These are phyloP conservation scores for Chrysoporthe cubensis DNA, from an alignment of 2,329 filamentous ascomycete genomes.

Conservation along the genomic window DNA sequence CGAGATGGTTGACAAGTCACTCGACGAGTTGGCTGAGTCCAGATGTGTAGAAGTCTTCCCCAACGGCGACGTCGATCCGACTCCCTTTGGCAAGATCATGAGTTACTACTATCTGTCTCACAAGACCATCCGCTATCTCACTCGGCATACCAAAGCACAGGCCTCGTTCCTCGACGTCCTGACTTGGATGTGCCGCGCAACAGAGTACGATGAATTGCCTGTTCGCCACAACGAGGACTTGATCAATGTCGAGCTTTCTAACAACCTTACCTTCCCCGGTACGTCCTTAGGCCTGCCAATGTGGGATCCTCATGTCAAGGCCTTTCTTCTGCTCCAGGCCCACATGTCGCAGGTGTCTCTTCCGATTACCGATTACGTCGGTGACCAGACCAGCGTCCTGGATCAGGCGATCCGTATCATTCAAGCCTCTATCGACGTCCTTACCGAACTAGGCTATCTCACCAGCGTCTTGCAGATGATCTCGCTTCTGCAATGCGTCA, in stretches of 20 bases:
- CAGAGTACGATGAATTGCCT: constrained; percentile 95
- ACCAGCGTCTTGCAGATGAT: constrained; percentile 83
- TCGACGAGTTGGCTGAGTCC: constrained; percentile 80
- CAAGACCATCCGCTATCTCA: constrained; percentile 86
- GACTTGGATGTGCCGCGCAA: constrained; percentile 89
- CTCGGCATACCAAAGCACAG: constrained; percentile 72
- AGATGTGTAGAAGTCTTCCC: constrained; percentile 81
- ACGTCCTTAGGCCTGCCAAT: constrained; percentile 75
- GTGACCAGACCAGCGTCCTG: constrained; percentile 85
- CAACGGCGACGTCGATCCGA: constrained; percentile 88
- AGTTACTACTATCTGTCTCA: constrained; percentile 99
- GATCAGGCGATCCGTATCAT: constrained; percentile 97
- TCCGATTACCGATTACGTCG: constrained; percentile 95
- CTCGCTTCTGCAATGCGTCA: constrained; percentile 85
- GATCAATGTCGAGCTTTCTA: constrained; percentile 88
- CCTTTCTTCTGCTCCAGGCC: constrained; percentile 90
- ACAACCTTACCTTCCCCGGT: constrained; percentile 71
- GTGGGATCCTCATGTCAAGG: constrained; percentile 99
- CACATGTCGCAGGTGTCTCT: constrained; percentile 93
- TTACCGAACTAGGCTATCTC: constrained; percentile 85
- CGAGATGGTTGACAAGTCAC: constrained; percentile 83
- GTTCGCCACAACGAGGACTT: constrained; percentile 98
- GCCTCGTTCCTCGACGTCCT: constrained; percentile 82
- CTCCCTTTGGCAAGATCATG: constrained; percentile 96
- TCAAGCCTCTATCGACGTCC: constrained; percentile 90